phyloP scores from a whole-genome alignment of 2,329 filamentous ascomycete genomes.

The Phaeophleospora eucalypticola region DNA sequence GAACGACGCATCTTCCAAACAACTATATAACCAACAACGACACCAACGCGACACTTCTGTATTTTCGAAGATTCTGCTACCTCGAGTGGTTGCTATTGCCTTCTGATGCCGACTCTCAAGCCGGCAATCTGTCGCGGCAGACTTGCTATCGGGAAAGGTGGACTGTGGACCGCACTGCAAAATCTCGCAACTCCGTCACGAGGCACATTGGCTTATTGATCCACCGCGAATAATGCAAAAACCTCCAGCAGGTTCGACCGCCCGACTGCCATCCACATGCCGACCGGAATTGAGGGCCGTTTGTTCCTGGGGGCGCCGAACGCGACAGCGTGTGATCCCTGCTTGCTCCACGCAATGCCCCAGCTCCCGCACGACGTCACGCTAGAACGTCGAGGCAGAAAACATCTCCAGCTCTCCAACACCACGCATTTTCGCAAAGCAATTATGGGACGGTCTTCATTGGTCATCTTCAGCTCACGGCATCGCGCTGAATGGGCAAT shows the following conservation, averaged over 20 bases:
- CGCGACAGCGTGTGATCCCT: neutral
- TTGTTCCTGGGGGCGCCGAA: neutral
- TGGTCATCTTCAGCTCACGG: too few species aligned
- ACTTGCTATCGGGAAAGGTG: too few species aligned
- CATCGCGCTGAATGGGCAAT: too few species aligned
- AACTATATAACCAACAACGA: too few species aligned
- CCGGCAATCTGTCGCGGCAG: too few species aligned
- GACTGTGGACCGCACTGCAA: neutral
- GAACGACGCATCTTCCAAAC: too few species aligned
- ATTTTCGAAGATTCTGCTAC: too few species aligned
- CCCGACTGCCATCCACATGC: conserved; percentile 2
- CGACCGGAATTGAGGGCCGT: conserved; percentile 1
- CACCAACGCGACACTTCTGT: too few species aligned
- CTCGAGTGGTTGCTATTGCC: too few species aligned
- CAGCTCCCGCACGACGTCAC: neutral
- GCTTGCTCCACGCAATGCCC: neutral
- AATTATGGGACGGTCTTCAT: neutral
- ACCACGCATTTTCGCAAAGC: neutral
- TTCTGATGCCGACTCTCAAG: too few species aligned
- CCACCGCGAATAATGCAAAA: neutral
- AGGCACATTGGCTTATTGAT: neutral
- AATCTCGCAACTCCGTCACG: neutral
- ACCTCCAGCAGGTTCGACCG: neutral
- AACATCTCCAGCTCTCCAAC: neutral
- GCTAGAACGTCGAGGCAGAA: neutral